A percentile compares a stretch with the other conserved stretches of the same genome.
Conservation (phyloP, 768 basidiomycete genomes). For the Gloeophyllum trabeum region DNA sequence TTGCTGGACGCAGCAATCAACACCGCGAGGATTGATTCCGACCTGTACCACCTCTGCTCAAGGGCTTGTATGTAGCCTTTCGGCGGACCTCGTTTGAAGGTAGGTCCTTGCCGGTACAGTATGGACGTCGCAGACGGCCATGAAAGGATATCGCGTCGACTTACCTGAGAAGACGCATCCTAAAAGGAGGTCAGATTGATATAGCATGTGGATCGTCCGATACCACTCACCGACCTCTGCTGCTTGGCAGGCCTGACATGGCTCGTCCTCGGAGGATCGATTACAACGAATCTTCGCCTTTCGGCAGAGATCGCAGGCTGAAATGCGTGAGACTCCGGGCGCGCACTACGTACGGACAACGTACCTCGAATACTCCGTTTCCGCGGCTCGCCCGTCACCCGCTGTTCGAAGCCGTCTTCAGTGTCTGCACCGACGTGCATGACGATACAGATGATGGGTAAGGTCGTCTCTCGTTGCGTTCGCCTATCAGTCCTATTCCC, state of each 20-base stretch:
- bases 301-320: conserved; percentile 84
- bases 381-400: no score
- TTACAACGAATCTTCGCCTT: conserved; percentile 87
- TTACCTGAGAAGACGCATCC: background rate
- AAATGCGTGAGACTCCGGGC: no score
- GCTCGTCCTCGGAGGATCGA: conserved; percentile 29
- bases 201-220: conserved; percentile 4
- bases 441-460: no score
- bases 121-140: conserved; percentile 15
- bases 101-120: conserved; percentile 38
- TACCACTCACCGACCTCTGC: conserved; percentile 48
- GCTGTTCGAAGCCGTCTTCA: no score
- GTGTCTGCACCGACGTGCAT: no score
- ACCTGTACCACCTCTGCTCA: conserved; percentile 85
- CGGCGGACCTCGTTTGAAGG: conserved; percentile 75
- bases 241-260: conserved; percentile 53
- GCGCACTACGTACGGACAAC: no score
- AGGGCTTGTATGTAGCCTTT: conserved; percentile 92
- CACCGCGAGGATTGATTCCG: conserved; percentile 81
- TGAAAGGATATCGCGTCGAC: background rate
- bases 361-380: conserved; percentile 59
- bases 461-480: no score
- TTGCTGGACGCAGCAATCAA: conserved; percentile 67
- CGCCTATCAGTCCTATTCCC: no score
- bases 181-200: no score